Conservation (phyloP, 805 yeast genomes). For the Metschnikowia henanensis region DNA sequence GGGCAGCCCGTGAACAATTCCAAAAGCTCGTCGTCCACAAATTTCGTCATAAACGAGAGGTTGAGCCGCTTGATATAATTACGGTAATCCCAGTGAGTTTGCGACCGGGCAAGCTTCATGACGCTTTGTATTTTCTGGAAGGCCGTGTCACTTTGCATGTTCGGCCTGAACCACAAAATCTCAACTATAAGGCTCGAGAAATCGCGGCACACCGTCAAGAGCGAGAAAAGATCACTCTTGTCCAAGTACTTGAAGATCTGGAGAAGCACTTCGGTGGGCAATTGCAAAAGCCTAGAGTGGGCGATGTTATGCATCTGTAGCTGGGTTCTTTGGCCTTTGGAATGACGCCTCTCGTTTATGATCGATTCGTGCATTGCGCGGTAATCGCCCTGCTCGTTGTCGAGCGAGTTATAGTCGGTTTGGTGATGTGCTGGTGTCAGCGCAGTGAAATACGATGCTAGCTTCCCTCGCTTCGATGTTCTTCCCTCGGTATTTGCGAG, state of each 20-base stretch:
- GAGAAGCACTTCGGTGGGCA: constrained; percentile 63
- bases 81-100: constrained; percentile 66
- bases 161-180: constrained; percentile 86
- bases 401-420: constrained; percentile 22
- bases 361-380: constrained; percentile 36
- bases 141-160: constrained; percentile 50
- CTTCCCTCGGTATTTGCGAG: constrained; percentile 10
- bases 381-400: constrained; percentile 35
- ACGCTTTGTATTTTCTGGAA: constrained; percentile 56
- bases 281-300: constrained; percentile 42
- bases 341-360: constrained; percentile 26
- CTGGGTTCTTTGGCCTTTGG: constrained; percentile 20
- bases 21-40: constrained; percentile 65
- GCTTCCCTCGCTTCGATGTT: constrained; percentile 15
- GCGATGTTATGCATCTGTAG: constrained; percentile 25
- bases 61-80: constrained; percentile 76
- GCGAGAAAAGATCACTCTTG: constrained; percentile 57
- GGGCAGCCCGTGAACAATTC: constrained; percentile 63
- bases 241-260: constrained; percentile 65
- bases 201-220: constrained; percentile 72
- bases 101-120: constrained; percentile 45
- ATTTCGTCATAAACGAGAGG: constrained; percentile 67
- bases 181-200: constrained; percentile 82
- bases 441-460: constrained; percentile 17
- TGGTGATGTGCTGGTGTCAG: constrained; percentile 9